phyloP scores from a whole-genome alignment of 176 grass and related monocot species.

The Echinochloa phyllopogon region DNA sequence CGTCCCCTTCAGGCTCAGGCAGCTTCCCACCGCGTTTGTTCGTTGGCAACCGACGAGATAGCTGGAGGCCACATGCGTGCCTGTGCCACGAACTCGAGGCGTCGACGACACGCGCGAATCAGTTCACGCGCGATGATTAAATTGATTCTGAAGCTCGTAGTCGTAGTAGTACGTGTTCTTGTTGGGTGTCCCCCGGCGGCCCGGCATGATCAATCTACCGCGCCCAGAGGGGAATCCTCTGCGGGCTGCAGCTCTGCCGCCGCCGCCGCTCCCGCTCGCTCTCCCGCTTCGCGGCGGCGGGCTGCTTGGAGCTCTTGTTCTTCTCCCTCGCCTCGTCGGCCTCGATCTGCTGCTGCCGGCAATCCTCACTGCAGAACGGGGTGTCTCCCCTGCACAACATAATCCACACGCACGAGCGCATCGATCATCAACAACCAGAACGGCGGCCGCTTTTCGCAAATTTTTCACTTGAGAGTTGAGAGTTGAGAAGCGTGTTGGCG shows the following conservation, averaged over 20 bases:
- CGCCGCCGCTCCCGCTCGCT: conserved; percentile 37
- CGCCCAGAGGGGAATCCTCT: conserved; percentile 62
- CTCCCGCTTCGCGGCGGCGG: conserved; percentile 14
- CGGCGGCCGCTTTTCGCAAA: neutral
- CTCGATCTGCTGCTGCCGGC: conserved; percentile 67
- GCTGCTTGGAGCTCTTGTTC: conserved; percentile 38
- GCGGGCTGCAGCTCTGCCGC: conserved; percentile 46
- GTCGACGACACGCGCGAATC: neutral
- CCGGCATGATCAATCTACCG: conserved; percentile 27
- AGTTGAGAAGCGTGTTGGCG: neutral
- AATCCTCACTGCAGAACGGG: conserved; percentile 79
- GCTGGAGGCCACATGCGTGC: conserved; percentile 7
- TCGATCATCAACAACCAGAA: conserved; percentile 2
- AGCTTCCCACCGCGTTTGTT: neutral
- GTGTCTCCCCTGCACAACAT: conserved; percentile 65
- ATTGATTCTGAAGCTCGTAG: neutral
- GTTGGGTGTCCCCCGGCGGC: neutral
- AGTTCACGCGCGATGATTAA: neutral
- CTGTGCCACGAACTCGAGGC: neutral
- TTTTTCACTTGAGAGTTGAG: no score
- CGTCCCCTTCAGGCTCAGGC: neutral
- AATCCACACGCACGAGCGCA: neutral
- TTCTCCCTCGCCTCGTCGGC: conserved; percentile 67
- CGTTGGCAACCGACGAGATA: neutral
- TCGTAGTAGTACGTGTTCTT: no score